Evolutionary conservation across 495 filamentous ascomycete genomes (phyloP), one percentile per base, ranked within the genome.

Genomic region (Penicillium subrubescens): DNA sequence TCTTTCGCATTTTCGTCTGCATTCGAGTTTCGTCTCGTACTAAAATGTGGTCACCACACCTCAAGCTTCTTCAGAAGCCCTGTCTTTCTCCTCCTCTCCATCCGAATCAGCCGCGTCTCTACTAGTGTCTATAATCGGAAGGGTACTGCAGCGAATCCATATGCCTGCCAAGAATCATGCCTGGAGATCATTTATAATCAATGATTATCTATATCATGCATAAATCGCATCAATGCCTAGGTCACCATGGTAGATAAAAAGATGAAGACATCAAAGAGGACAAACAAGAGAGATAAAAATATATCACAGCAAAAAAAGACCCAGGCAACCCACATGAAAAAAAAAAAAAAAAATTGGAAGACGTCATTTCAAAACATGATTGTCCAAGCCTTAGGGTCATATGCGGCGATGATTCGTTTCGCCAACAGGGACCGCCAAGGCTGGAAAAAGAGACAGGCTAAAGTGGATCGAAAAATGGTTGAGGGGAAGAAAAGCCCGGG

Each of bases 121-220:
- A 33, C 7, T 5, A 37, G 12, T 37, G 35, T 14, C 35, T 14
- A 41, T 17, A 17, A 41, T 41, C 4, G 14, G 14, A 41, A 37
- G 7, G 8, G 35, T 14, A 12, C 10, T 37, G 39, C 2, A 43
- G 39, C 2, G 44, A 25, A 25, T 44, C 41, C 41, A 19, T 44
- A n/a, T 44, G 17, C 15, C 10, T 25, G 1, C 25, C 19, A 8
- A 14, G 5, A 31, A 6, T 17, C 4, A 31, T 52, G 7, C 5
- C 17, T 21, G 21, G 23, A 31, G 53, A 35, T 35, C 17, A 8
- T 56, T 37, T 31, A 17, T 37, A 34, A 31, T 21, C 25, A 56
- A 54, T 14, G 1, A 61, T 54, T 39, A 65, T 21, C 41, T 65
- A 61, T 65, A 34, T 61, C 57, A 34, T 54, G 41, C 51, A 60